These are phyloP conservation scores for Ganoderma leucocontextum DNA, from an alignment of 1,284 basidiomycete genomes.

Conservation along the genomic window DNA sequence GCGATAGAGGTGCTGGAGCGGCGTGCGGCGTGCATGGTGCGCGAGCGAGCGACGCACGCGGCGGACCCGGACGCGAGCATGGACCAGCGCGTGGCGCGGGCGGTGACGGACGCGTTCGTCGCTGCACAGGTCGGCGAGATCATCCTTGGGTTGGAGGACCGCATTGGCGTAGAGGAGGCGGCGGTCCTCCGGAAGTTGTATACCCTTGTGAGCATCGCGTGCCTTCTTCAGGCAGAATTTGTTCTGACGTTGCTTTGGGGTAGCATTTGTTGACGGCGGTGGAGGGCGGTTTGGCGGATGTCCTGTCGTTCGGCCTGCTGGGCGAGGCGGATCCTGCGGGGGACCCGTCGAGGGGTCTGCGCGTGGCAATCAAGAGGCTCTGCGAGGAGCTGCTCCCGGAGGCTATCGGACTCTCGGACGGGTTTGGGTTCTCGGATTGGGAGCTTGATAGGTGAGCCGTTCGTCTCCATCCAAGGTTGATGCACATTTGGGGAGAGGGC, in stretches of 20 bases:
- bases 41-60: slow-evolving; percentile 52
- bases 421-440: slow-evolving; percentile 83
- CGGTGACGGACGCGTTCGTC: slow-evolving; percentile 74
- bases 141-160: slow-evolving; percentile 44
- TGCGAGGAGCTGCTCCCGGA: slow-evolving; percentile 69
- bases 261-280: slow-evolving; percentile 72
- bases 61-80: slow-evolving; percentile 57
- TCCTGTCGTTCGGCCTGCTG: slow-evolving; percentile 64
- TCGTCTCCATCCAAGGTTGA: not conserved
- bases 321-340: slow-evolving; percentile 21
- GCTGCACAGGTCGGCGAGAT: slow-evolving; percentile 61
- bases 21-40: slow-evolving; percentile 68
- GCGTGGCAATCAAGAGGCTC: slow-evolving; percentile 58
- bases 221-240: not conserved
- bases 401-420: slow-evolving; percentile 75
- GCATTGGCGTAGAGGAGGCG: slow-evolving; percentile 43
- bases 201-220: slow-evolving; percentile 49
- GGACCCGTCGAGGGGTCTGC: slow-evolving; percentile 61
- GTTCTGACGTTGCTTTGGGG: not conserved
- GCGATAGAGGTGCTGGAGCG: slow-evolving; percentile 62
- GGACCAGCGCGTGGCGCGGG: slow-evolving; percentile 66
- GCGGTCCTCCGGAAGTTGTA: slow-evolving; percentile 54
- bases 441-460: slow-evolving; percentile 69
- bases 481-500: too few relatives aligned
- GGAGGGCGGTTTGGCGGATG: slow-evolving; percentile 61